Evolutionary conservation across 176 grass and related monocot genomes (phyloP).

Genomic region (Musa beccarii): DNA sequence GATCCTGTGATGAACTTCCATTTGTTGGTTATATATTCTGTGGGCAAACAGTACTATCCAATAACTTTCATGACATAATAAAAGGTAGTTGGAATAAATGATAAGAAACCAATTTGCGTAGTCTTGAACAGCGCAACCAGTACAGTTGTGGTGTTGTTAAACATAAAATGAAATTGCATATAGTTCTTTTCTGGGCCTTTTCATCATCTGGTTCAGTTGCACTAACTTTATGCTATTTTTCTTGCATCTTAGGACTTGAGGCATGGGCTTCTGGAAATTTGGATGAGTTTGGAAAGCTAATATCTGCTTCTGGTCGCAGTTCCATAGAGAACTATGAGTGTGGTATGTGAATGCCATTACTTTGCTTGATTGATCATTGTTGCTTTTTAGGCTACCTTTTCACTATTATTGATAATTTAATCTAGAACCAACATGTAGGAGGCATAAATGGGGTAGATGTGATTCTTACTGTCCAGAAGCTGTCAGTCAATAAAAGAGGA

Average conservation of each 20-base stretch:
- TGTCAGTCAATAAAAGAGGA: no score
- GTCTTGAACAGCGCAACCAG: not conserved
- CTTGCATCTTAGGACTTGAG: constrained; percentile 39
- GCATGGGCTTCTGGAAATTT: constrained; percentile 72
- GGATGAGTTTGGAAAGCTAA: constrained; percentile 57
- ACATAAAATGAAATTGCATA: not conserved
- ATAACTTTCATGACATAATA: not conserved
- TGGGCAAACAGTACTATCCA: not conserved
- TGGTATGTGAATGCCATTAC: constrained; percentile 17
- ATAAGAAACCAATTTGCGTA: not conserved
- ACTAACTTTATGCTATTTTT: not conserved
- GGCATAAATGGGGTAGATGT: no score
- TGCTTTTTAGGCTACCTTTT: not conserved
- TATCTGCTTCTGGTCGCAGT: constrained; percentile 72
- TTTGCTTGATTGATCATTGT: not conserved
- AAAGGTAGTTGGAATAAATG: not conserved
- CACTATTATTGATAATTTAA: not conserved
- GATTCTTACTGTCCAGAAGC: no score
- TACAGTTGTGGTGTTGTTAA: not conserved
- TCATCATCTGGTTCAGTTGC: not conserved
- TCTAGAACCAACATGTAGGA: not conserved
- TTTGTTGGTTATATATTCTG: not conserved
- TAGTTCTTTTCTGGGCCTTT: not conserved
- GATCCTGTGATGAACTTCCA: not conserved
- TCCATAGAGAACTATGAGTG: constrained; percentile 94